Evolutionary conservation across 371 early-diverging fungal genomes (phyloP).

Genomic region (Lichtheimia hyalospora): DNA sequence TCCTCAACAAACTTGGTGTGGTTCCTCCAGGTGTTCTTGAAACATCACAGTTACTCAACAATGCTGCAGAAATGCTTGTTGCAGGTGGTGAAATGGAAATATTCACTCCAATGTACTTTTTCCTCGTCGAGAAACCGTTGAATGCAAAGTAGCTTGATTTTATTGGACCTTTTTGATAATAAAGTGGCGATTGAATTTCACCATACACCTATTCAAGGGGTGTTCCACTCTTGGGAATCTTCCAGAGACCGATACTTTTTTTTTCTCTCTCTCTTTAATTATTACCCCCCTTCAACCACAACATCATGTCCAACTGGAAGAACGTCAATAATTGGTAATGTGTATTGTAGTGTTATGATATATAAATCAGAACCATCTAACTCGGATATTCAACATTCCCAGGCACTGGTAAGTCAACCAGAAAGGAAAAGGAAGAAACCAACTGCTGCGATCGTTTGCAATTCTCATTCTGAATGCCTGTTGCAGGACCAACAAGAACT

Average conservation of each 20-base stretch:
- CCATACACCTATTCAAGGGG: no score
- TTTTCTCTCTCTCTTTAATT: not conserved
- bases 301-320: conserved; percentile 10
- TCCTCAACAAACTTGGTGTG: conserved; percentile 63
- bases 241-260: no score
- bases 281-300: not conserved
- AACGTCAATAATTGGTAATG: conserved; percentile 10
- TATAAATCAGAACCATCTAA: not conserved
- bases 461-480: not conserved
- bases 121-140: conserved; percentile 71
- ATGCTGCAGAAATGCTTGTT: conserved; percentile 72
- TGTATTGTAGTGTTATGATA: not conserved
- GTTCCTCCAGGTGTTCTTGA: conserved; percentile 72
- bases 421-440: not conserved
- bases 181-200: no score
- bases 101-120: conserved; percentile 84
- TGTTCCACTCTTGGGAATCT: no score
- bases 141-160: not conserved
- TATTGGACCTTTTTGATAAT: not conserved
- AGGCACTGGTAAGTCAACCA: conserved; percentile 11
- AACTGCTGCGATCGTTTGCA: not conserved
- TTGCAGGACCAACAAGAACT: conserved; percentile 91
- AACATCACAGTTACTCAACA: conserved; percentile 66
- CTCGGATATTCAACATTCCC: not conserved
- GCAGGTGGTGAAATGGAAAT: conserved; percentile 68